These are phyloP conservation scores for Penicillium rolfsii DNA, from an alignment of 2,329 filamentous ascomycete genomes.

Conservation along the genomic window DNA sequence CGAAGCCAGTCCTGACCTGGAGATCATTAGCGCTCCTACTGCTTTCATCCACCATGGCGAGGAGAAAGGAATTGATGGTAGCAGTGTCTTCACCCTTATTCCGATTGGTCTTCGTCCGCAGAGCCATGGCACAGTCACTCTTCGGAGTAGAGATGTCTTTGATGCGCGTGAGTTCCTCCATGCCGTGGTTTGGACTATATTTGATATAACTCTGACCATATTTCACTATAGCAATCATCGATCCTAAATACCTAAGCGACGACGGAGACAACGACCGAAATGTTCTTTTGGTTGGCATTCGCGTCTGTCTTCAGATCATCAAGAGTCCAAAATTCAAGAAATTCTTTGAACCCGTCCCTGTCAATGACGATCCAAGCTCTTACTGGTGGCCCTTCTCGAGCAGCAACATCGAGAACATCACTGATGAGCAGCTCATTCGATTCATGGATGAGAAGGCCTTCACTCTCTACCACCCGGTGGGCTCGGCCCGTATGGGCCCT, in stretches of 20 bases:
- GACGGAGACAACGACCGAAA: slow-evolving; percentile 19
- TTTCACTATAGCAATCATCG: slow-evolving; percentile 18
- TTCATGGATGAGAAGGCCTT: not conserved
- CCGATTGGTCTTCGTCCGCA: slow-evolving; percentile 22
- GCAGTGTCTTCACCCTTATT: slow-evolving; percentile 13
- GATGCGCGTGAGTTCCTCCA: slow-evolving; percentile 17
- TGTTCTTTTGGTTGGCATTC: slow-evolving; percentile 14
- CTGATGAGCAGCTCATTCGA: not conserved
- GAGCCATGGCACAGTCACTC: slow-evolving; percentile 21
- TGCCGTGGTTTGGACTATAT: no score
- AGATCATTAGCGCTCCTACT: slow-evolving; percentile 21
- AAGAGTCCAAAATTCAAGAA: not conserved
- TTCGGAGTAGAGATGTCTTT: slow-evolving; percentile 22
- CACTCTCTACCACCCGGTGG: not conserved
- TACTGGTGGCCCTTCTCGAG: not conserved
- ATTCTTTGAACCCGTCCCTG: not conserved
- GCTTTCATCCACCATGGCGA: slow-evolving; percentile 24
- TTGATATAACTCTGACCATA: no score
- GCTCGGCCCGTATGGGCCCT: not conserved
- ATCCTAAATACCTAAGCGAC: slow-evolving; percentile 22
- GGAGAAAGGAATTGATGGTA: slow-evolving; percentile 14
- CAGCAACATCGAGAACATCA: not conserved
- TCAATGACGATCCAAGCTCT: not conserved
- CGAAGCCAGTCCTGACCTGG: slow-evolving; percentile 15
- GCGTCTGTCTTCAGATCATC: not conserved